These are phyloP conservation scores for Dryadomyces sulphureus DNA, from an alignment of 2,329 filamentous ascomycete species.

Conservation along the genomic window DNA sequence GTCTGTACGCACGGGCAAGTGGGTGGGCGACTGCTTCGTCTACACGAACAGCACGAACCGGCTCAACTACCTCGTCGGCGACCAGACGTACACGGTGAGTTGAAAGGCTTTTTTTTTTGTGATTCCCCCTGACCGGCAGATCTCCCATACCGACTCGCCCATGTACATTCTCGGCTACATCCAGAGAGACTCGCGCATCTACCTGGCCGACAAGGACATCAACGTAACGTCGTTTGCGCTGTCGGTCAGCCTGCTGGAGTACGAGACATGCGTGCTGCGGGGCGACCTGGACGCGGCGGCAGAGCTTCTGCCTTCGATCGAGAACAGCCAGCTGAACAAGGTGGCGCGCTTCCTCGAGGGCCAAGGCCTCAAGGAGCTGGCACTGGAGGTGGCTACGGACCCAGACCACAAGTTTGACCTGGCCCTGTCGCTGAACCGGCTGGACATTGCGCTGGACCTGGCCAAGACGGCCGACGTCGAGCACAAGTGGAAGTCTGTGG, in stretches of 20 bases:
- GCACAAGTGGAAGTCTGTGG: conserved; percentile 97
- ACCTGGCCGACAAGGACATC: conserved; percentile 92
- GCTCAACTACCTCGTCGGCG: conserved; percentile 92
- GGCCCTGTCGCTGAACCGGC: conserved; percentile 65
- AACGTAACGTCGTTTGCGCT: conserved; percentile 79
- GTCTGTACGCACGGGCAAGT: conserved; percentile 83
- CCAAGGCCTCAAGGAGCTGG: conserved; percentile 75
- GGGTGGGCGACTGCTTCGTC: conserved; percentile 98
- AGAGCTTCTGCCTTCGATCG: conserved; percentile 71
- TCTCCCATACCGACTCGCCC: conserved; percentile 82
- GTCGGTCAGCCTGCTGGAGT: conserved; percentile 86
- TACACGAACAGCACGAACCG: conserved; percentile 97
- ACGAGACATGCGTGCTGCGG: conserved; percentile 88
- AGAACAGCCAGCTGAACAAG: conserved; percentile 91
- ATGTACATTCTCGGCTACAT: conserved; percentile 96
- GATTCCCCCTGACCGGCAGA: conserved; percentile 1
- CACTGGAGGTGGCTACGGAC: conserved; percentile 86
- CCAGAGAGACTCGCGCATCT: conserved; percentile 85
- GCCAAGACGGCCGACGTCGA: conserved; percentile 74
- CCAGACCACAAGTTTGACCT: conserved; percentile 94
- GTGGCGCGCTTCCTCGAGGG: conserved; percentile 92
- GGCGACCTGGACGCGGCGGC: conserved; percentile 85
- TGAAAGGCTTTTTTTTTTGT: neutral
- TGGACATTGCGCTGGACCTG: conserved; percentile 73
- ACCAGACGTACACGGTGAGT: conserved; percentile 87